Base-by-base conservation (phyloP, 257 asterid genomes). In the Cruciata laevipes region DNA sequence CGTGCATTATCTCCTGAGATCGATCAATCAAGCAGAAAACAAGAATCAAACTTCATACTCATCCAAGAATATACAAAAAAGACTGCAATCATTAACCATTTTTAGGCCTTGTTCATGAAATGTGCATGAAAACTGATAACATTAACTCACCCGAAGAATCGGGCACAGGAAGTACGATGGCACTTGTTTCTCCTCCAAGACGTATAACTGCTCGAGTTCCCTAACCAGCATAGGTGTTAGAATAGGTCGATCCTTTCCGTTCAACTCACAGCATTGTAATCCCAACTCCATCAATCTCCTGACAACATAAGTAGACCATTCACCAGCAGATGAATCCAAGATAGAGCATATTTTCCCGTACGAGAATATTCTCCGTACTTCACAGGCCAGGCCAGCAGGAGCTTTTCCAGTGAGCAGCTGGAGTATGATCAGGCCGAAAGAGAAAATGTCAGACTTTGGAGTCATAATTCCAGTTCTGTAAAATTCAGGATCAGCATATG, bases 1-100 rank as follows among this genome's bases (percentile, higher is more conserved):
- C 87, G 10, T 84, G 90, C 98, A 91, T 89, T 73, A 89, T 79
- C 76, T 91, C 98, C 98, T 91, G 96, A 64, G 79, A 78, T 16
- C 38, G 79, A 78, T 16, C 38, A 72, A 35, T 47, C 60, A n/a
- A 21, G 33, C 59, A 49, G 11, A 24, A 18, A 25, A 52, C 30
- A n/a, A 11, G 32, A 10, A 32, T 51, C 6, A 20, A 52, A 44
- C 23, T 21, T 56, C 55, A 38, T 38, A 57, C 3, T 25, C 44
- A 3, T 57, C 16, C 25, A 56, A 31, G 56, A 16, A 8, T 21
- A 4, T 35, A 38, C 42, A 25, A 3, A 7, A 38, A 25, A 42
- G 18, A 14, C 6, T 67, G 33, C 18, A 55, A 68, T 33, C 14
- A 14, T 1, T 2, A 17, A 9, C 12, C 51, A 42, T 4, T 21